Conservation (phyloP, 805 yeast species). For the Metschnikowia anglica region DNA sequence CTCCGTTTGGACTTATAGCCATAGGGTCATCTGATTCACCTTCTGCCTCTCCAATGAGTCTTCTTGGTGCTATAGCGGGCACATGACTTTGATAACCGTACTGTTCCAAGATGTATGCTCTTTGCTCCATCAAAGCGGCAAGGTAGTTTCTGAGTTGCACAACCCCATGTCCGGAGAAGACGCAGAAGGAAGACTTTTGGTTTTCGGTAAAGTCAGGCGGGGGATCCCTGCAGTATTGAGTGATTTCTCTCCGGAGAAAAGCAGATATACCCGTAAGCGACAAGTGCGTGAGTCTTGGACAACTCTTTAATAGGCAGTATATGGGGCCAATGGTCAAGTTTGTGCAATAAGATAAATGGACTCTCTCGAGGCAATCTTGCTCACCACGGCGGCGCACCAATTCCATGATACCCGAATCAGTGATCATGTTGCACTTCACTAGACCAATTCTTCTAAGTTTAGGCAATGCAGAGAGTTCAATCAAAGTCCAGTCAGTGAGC, state of each 20-base stretch:
- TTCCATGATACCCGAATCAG: conserved; percentile 76
- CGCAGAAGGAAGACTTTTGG: conserved; percentile 86
- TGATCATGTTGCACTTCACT: conserved; percentile 85
- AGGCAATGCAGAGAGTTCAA: conserved; percentile 73
- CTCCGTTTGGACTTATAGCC: conserved; percentile 4
- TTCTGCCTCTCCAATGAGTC: background rate
- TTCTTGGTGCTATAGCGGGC: background rate
- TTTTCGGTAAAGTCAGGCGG: conserved; percentile 88
- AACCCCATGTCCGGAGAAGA: conserved; percentile 90
- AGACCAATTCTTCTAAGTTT: conserved; percentile 86
- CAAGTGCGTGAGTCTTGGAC: conserved; percentile 85
- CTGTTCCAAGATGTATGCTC: conserved; percentile 21
- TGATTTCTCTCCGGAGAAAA: conserved; percentile 83
- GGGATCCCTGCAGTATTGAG: conserved; percentile 84
- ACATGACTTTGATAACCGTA: conserved; percentile 6
- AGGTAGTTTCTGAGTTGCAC: conserved; percentile 69
- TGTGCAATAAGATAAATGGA: conserved; percentile 89
- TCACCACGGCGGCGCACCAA: conserved; percentile 65
- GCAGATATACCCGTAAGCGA: conserved; percentile 90
- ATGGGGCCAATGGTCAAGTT: conserved; percentile 78
- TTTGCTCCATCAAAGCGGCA: conserved; percentile 30
- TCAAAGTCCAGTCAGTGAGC: conserved; percentile 78
- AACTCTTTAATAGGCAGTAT: conserved; percentile 65
- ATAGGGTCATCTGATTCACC: background rate
- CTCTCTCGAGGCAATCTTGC: conserved; percentile 84